Conservation (phyloP, 805 yeast genomes). For the Cyberlindnera meyerae region DNA sequence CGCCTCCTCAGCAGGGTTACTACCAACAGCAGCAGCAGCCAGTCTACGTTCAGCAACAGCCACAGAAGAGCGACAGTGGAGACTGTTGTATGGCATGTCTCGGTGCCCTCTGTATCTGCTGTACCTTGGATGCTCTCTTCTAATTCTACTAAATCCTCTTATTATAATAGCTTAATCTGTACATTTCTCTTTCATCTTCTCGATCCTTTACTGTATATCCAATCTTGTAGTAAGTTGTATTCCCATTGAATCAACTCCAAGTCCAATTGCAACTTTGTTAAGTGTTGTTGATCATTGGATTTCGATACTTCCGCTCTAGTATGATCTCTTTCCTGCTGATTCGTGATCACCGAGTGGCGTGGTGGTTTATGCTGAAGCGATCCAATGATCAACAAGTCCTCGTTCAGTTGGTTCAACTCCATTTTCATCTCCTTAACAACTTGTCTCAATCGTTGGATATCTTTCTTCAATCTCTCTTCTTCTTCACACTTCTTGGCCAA, state of each 20-base stretch:
- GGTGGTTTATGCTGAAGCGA: neutral
- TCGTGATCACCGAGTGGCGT: too few species aligned
- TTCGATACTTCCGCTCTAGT: too few species aligned
- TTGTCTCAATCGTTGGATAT: neutral
- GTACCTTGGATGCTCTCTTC: slow-evolving; percentile 47
- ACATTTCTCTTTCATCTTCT: too few species aligned
- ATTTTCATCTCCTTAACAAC: slow-evolving; percentile 1
- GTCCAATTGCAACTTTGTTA: slow-evolving; percentile 1
- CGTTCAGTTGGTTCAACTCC: slow-evolving; percentile 9
- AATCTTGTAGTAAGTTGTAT: slow-evolving; percentile 11
- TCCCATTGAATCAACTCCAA: slow-evolving; percentile 13
- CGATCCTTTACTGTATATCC: too few species aligned
- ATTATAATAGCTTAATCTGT: too few species aligned
- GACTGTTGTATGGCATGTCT: slow-evolving; percentile 50
- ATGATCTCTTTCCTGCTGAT: too few species aligned
- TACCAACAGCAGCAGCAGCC: slow-evolving; percentile 48
- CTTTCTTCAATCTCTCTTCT: slow-evolving; percentile 1
- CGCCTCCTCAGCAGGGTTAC: slow-evolving; percentile 33
- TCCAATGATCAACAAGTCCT: slow-evolving; percentile 3
- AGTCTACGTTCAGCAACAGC: slow-evolving; percentile 47
- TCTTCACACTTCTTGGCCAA: slow-evolving; percentile 1
- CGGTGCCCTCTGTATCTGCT: slow-evolving; percentile 52
- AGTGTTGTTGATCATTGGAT: too few species aligned
- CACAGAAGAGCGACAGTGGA: slow-evolving; percentile 31
- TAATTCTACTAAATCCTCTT: too few species aligned